phyloP scores from a whole-genome alignment of 148 eudicot species.

The Vaccinium darrowii region DNA sequence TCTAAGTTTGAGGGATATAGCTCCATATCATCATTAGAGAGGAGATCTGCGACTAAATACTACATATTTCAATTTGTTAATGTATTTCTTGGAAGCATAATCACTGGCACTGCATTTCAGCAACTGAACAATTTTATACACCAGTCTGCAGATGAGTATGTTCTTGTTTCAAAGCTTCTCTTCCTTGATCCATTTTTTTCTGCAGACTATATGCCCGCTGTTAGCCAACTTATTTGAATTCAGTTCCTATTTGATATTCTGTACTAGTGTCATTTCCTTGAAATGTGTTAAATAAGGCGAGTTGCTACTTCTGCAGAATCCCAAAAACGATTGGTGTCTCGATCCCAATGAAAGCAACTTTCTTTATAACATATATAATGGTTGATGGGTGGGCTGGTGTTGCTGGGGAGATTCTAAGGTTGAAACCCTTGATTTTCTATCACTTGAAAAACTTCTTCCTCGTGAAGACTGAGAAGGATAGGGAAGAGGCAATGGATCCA shows the following conservation, averaged over 20 bases:
- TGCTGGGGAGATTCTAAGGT: conserved; percentile 67
- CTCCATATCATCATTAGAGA: conserved; percentile 58
- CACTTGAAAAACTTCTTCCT: conserved; percentile 58
- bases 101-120: conserved; percentile 69
- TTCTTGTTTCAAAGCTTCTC: neutral
- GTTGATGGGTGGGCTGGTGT: conserved; percentile 84
- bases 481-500: conserved; percentile 76
- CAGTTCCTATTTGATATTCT: neutral
- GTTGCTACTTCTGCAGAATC: conserved; percentile 39
- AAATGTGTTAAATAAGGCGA: neutral
- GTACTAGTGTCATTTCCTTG: neutral
- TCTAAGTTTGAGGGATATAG: conserved; percentile 70
- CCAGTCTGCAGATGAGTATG: conserved; percentile 67
- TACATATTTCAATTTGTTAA: conserved; percentile 64
- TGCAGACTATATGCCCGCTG: neutral
- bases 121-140: conserved; percentile 58
- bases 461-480: conserved; percentile 69
- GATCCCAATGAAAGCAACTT: conserved; percentile 78
- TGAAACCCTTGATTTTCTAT: conserved; percentile 56
- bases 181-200: neutral
- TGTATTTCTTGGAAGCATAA: conserved; percentile 73
- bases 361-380: conserved; percentile 76
- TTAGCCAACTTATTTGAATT: neutral
- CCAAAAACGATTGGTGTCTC: conserved; percentile 63
- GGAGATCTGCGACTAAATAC: conserved; percentile 65